phyloP scores from a whole-genome alignment of 169 alveolate species.

The Pseudocohnilembus persalinus region DNA sequence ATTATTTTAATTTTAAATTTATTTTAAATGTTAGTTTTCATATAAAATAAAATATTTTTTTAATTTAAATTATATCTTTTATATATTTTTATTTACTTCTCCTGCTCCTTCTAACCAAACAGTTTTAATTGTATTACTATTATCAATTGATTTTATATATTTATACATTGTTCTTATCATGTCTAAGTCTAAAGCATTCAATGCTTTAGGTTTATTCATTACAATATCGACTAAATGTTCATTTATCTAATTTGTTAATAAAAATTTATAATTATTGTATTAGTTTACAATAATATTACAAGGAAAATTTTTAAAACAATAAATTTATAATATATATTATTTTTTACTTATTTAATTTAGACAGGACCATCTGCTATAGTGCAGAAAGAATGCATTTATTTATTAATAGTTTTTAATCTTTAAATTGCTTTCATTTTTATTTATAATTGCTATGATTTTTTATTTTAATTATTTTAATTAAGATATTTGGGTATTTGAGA shows the following conservation, averaged over 20 bases:
- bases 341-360: neutral
- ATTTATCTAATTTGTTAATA: neutral
- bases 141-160: slow-evolving; percentile 20
- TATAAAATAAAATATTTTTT: neutral
- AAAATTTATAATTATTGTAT: no score
- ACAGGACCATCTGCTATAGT: neutral
- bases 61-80: neutral
- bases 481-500: no score
- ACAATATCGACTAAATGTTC: slow-evolving; percentile 1
- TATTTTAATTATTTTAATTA: no score
- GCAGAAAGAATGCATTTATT: neutral
- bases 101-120: slow-evolving; percentile 24
- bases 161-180: slow-evolving; percentile 24
- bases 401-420: neutral
- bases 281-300: neutral
- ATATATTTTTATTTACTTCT: slow-evolving; percentile 29
- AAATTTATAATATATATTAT: no score
- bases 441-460: no score
- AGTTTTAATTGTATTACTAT: slow-evolving; percentile 24
- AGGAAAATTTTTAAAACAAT: no score
- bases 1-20: no score
- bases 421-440: neutral
- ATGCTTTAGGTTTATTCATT: slow-evolving; percentile 45
- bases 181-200: slow-evolving; percentile 36
- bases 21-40: slow-evolving; percentile 37